phyloP scores from a whole-genome alignment of 1,284 basidiomycete genomes.

The Farysia itapuensis region DNA sequence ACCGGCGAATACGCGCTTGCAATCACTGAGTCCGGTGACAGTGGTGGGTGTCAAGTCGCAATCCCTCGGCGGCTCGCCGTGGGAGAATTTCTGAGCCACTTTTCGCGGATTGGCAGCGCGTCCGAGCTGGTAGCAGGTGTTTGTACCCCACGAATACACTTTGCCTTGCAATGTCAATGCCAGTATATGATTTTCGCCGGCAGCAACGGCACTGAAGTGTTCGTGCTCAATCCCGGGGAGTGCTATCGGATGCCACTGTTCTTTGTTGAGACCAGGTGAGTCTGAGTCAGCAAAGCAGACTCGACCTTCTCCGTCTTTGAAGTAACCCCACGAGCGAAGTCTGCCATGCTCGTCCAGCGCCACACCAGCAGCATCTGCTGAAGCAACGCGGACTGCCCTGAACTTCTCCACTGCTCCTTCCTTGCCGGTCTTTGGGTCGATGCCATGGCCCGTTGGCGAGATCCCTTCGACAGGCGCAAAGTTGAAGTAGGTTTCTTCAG shows the following conservation, averaged over 20 bases:
- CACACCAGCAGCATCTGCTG: conserved; percentile 81
- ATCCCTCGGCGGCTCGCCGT: conserved; percentile 68
- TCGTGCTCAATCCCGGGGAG: conserved; percentile 62
- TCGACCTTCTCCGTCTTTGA: conserved; percentile 76
- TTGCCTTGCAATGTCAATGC: conserved; percentile 80
- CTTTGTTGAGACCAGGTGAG: conserved; percentile 29
- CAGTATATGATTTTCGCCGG: conserved; percentile 83
- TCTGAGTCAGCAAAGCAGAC: conserved; percentile 73
- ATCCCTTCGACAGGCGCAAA: conserved; percentile 75
- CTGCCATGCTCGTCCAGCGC: conserved; percentile 77
- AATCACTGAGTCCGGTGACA: conserved; percentile 70
- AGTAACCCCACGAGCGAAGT: conserved; percentile 68
- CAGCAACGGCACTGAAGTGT: conserved; percentile 72
- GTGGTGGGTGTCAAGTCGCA: conserved; percentile 80
- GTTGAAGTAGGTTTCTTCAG: conserved; percentile 76
- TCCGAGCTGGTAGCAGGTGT: conserved; percentile 82
- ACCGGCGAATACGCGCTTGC: conserved; percentile 76
- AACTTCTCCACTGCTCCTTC: conserved; percentile 70
- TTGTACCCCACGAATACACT: conserved; percentile 77
- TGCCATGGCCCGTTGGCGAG: conserved; percentile 38
- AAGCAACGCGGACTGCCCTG: conserved; percentile 77
- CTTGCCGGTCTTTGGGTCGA: conserved; percentile 68
- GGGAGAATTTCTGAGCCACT: conserved; percentile 35
- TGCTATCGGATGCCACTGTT: conserved; percentile 58
- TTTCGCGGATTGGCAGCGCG: conserved; percentile 69